Conservation (phyloP, 768 basidiomycete species). For the Boletus rubropictus region DNA sequence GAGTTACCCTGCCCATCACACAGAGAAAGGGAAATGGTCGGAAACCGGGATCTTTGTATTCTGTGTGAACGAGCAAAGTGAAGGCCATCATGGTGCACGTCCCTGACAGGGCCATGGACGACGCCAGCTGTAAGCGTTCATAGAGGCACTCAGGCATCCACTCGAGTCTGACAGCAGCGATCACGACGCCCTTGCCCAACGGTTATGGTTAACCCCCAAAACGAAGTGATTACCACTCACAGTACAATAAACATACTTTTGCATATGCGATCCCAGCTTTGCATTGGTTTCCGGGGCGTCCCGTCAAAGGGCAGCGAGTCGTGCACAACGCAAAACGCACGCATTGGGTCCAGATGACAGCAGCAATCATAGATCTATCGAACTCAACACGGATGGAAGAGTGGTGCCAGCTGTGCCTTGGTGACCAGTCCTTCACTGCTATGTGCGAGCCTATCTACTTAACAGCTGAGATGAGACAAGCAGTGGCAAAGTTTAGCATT, state of each 20-base stretch:
- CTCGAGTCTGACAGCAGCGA: not conserved
- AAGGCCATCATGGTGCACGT: not conserved
- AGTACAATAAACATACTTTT: not conserved
- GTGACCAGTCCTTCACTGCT: not conserved
- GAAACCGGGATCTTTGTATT: slow-evolving; percentile 1
- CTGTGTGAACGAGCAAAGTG: not conserved
- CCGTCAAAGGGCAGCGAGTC: too few relatives aligned
- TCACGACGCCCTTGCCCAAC: too few relatives aligned
- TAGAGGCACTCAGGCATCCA: not conserved
- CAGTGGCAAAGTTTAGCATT: too few relatives aligned
- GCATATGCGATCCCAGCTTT: too few relatives aligned
- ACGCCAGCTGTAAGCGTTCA: not conserved
- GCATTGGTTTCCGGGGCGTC: too few relatives aligned
- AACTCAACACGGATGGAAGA: not conserved
- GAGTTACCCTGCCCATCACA: not conserved
- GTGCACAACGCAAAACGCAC: not conserved
- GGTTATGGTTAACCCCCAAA: too few relatives aligned
- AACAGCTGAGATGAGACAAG: too few relatives aligned
- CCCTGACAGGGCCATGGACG: not conserved
- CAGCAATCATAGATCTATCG: not conserved
- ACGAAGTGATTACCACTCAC: not conserved
- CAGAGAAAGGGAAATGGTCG: not conserved
- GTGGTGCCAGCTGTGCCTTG: not conserved
- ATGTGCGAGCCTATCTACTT: too few relatives aligned
- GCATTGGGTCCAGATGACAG: too few relatives aligned